Conservation (phyloP, 2,329 filamentous ascomycete species). For the Colletotrichum ledebouriae region DNA sequence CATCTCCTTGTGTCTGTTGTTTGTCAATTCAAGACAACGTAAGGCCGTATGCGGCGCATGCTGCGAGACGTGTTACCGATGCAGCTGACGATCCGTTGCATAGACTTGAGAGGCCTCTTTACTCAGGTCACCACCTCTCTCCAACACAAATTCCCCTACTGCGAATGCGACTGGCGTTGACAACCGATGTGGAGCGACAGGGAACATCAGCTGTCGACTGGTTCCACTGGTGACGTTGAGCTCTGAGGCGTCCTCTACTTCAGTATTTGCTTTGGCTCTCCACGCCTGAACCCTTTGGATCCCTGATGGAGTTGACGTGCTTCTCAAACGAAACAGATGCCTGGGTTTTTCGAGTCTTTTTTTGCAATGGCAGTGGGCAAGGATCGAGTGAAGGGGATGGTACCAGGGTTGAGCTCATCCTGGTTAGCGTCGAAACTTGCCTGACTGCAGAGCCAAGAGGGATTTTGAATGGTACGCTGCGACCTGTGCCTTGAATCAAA, state of each 20-base stretch:
- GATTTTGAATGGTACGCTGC: slow-evolving; percentile 32
- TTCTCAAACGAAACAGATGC: slow-evolving; percentile 32
- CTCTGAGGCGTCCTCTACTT: not conserved
- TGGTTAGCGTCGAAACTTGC: slow-evolving; percentile 25
- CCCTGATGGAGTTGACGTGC: not conserved
- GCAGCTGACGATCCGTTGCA: slow-evolving; percentile 18
- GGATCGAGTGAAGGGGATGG: slow-evolving; percentile 8
- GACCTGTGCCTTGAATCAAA: not conserved
- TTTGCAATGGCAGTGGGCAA: slow-evolving; percentile 22
- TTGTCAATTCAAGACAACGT: slow-evolving; percentile 1
- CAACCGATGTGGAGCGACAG: slow-evolving; percentile 6
- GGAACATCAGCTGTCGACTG: slow-evolving; percentile 15
- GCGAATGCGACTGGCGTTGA: slow-evolving; percentile 3
- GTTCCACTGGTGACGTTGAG: slow-evolving; percentile 20
- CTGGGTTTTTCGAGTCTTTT: slow-evolving; percentile 18
- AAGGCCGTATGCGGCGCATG: slow-evolving; percentile 19
- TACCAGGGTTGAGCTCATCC: slow-evolving; percentile 33
- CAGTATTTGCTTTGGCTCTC: not conserved
- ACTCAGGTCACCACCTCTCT: not conserved
- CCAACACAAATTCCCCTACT: not conserved
- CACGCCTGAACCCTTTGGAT: slow-evolving; percentile 3
- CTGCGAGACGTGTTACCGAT: slow-evolving; percentile 5
- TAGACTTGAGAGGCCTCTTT: slow-evolving; percentile 13
- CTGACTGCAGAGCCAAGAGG: slow-evolving; percentile 32
- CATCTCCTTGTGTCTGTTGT: not conserved